phyloP scores from a whole-genome alignment of 192 early-diverging fungal species.

The Coemansia sp. region DNA sequence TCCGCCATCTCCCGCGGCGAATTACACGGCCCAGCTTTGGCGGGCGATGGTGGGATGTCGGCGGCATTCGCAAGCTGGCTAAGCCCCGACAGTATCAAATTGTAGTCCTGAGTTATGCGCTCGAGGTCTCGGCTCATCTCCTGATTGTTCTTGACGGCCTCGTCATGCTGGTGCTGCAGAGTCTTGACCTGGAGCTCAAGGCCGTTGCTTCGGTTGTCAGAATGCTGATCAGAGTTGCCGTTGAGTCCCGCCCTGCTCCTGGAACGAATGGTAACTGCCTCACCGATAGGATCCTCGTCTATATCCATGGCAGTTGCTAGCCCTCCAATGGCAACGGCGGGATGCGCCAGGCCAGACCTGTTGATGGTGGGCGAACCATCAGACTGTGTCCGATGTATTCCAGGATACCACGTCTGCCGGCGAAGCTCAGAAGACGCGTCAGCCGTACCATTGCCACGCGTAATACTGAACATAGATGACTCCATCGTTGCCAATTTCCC shows the following conservation, averaged over 20 bases:
- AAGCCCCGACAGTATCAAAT: conserved; percentile 24
- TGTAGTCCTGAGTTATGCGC: conserved; percentile 38
- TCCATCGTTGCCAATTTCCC: conserved; percentile 22
- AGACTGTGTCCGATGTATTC: conserved; percentile 22
- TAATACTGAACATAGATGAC: conserved; percentile 22
- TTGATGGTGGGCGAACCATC: neutral
- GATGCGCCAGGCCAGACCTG: neutral
- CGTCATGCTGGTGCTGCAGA: conserved; percentile 17
- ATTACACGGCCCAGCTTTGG: conserved; percentile 1
- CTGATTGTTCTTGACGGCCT: conserved; percentile 11
- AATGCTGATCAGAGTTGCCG: neutral
- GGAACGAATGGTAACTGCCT: neutral
- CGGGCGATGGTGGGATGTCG: conserved; percentile 38
- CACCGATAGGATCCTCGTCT: conserved; percentile 4
- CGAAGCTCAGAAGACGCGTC: conserved; percentile 16
- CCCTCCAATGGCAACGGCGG: neutral
- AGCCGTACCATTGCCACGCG: conserved; percentile 5
- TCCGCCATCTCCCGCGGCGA: conserved; percentile 39
- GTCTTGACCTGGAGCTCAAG: conserved; percentile 11
- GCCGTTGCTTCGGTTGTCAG: neutral
- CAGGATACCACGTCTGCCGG: conserved; percentile 56
- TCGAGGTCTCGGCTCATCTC: conserved; percentile 37
- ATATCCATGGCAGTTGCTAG: conserved; percentile 19
- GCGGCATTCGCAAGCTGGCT: conserved; percentile 38
- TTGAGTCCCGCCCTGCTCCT: neutral